Conservation (phyloP, 139 green algal species). For the Auxenochlorella protothecoides region DNA sequence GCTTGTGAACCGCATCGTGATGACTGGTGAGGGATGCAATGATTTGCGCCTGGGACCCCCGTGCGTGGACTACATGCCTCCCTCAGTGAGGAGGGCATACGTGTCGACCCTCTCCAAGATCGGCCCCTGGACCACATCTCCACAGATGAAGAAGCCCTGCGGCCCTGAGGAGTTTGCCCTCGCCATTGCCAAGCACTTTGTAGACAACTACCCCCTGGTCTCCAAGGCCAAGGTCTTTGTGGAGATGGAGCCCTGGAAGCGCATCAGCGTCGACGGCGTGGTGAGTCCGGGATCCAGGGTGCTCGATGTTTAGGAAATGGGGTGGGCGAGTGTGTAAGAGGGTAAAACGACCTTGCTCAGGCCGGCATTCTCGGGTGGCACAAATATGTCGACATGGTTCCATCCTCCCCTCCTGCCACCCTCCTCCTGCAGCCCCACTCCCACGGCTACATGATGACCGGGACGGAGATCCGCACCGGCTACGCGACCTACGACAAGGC, state of each 20-base stretch:
- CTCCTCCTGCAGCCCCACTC: conserved; percentile 10
- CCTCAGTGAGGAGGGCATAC: neutral
- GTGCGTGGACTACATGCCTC: too few relatives aligned
- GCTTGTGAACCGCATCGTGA: too few relatives aligned
- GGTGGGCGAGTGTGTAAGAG: too few relatives aligned
- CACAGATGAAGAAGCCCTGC: conserved; percentile 35
- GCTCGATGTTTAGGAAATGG: conserved; percentile 1
- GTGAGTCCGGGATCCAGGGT: conserved; percentile 32
- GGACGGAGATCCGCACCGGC: conserved; percentile 35
- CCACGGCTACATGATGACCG: conserved; percentile 26
- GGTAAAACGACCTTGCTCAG: too few relatives aligned
- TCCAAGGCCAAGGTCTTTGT: conserved; percentile 75
- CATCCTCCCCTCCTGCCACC: neutral
- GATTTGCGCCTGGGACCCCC: too few relatives aligned
- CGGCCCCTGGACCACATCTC: neutral
- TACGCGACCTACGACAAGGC: conserved; percentile 45
- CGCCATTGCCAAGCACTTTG: conserved; percentile 74
- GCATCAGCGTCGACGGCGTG: conserved; percentile 21
- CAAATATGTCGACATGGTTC: too few relatives aligned
- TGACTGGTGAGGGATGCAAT: too few relatives aligned
- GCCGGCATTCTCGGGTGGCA: too few relatives aligned
- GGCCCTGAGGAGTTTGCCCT: conserved; percentile 79
- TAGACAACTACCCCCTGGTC: conserved; percentile 64
- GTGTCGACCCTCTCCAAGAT: neutral
- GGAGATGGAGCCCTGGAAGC: conserved; percentile 75